These are phyloP conservation scores for Trypanosoma theileri DNA, from an alignment of 208 protist species.

Conservation along the genomic window DNA sequence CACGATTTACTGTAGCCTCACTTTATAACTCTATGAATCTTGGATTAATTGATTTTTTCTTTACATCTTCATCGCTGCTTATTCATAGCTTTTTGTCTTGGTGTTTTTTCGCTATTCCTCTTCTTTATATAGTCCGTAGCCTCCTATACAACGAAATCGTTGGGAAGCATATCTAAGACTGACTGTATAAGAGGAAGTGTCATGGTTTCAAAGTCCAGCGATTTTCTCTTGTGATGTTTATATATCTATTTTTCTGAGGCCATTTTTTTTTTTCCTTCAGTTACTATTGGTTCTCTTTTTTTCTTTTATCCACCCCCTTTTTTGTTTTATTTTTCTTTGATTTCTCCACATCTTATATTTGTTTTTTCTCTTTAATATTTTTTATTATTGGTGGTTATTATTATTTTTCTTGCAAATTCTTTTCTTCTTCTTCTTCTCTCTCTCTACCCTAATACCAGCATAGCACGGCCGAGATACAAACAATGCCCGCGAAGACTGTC, in stretches of 20 bases:
- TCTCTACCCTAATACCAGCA: conserved; percentile 30
- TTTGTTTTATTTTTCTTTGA: conserved; percentile 29
- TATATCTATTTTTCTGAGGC: conserved; percentile 12
- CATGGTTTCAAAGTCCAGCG: too few relatives aligned
- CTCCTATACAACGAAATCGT: background rate
- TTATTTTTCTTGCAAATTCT: conserved; percentile 7
- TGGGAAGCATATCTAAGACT: too few relatives aligned
- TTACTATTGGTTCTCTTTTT: conserved; percentile 21
- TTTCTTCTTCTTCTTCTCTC: background rate
- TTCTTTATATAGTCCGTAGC: background rate
- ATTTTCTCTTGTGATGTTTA: background rate
- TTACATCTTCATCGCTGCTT: conserved; percentile 36
- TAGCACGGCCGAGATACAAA: background rate
- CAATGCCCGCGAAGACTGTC: conserved; percentile 70
- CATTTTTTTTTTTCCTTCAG: conserved; percentile 22
- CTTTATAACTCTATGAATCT: conserved; percentile 21
- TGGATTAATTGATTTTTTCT: conserved; percentile 31
- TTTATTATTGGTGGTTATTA: too few relatives aligned
- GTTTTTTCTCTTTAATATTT: too few relatives aligned
- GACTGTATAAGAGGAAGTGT: too few relatives aligned
- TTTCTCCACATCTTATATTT: conserved; percentile 25
- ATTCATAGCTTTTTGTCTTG: conserved; percentile 37
- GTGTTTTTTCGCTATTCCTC: conserved; percentile 19
- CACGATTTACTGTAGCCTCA: conserved; percentile 32
- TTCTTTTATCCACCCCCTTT: conserved; percentile 20